Conservation (phyloP, 371 early-diverging fungal genomes). For the Encephalitozoon hellem region DNA sequence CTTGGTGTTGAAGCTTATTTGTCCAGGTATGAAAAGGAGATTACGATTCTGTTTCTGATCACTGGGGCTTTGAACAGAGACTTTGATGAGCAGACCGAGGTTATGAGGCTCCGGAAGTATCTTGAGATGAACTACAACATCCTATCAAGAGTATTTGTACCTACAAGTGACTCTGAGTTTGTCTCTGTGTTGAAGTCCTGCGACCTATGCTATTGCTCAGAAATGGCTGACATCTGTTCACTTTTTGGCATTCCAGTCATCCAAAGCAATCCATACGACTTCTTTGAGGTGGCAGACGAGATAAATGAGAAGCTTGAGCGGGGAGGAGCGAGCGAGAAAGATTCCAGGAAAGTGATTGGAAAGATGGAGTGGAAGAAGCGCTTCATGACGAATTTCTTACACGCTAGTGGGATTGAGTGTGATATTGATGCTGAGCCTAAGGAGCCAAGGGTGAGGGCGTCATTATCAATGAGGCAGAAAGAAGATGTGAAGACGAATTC, state of each 20-base stretch:
- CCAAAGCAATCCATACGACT: conserved; percentile 8
- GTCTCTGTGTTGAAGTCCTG: background rate
- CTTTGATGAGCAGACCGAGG: background rate
- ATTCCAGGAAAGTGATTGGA: background rate
- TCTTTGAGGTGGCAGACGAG: conserved; percentile 16
- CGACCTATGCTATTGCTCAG: conserved; percentile 3
- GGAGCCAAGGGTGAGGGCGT: background rate
- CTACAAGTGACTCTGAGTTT: conserved; percentile 1
- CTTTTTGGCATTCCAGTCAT: conserved; percentile 13
- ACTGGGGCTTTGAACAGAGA: background rate
- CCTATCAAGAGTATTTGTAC: background rate
- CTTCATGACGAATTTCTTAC: background rate
- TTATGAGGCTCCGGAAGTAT: conserved; percentile 1
- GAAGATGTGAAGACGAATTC: background rate
- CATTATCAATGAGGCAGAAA: background rate
- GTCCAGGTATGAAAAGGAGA: background rate
- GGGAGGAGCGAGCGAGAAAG: background rate
- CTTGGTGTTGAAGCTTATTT: conserved; percentile 13
- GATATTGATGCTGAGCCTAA: background rate
- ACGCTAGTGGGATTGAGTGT: background rate
- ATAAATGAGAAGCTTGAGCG: conserved; percentile 2
- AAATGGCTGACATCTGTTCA: background rate
- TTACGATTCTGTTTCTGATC: conserved; percentile 13
- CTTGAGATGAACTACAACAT: background rate
- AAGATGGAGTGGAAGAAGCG: background rate